Conservation (phyloP, 2,329 filamentous ascomycete species). For the Cytospora piceae region DNA sequence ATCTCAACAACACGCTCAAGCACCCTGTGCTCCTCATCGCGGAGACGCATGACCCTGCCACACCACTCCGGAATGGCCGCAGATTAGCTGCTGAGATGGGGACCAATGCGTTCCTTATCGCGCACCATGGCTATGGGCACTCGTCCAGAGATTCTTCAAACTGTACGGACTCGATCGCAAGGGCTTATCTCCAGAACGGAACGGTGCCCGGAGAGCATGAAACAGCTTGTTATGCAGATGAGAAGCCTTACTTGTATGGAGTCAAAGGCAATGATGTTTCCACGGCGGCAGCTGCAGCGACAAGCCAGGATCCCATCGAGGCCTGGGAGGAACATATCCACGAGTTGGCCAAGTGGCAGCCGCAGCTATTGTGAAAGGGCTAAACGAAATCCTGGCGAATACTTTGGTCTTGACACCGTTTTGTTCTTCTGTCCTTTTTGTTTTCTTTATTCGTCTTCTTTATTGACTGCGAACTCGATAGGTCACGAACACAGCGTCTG, state of each 20-base stretch:
- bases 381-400: neutral
- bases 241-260: slow-evolving; percentile 52
- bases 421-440: neutral
- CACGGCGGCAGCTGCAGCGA: neutral
- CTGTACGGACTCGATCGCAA: slow-evolving; percentile 49
- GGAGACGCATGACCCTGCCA: slow-evolving; percentile 55
- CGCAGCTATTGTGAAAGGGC: slow-evolving; percentile 11
- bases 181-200: slow-evolving; percentile 47
- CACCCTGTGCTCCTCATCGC: slow-evolving; percentile 52
- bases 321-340: slow-evolving; percentile 36
- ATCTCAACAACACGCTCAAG: slow-evolving; percentile 48
- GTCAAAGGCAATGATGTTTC: slow-evolving; percentile 31
- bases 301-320: slow-evolving; percentile 30
- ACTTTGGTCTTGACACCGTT: neutral
- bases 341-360: slow-evolving; percentile 21
- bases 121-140: slow-evolving; percentile 55
- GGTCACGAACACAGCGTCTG: neutral
- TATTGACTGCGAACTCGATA: too few species aligned
- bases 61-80: slow-evolving; percentile 52
- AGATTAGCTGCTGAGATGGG: slow-evolving; percentile 51
- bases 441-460: too few species aligned
- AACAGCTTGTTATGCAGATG: slow-evolving; percentile 51
- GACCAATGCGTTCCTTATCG: slow-evolving; percentile 50
- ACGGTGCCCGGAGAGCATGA: slow-evolving; percentile 46
- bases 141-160: slow-evolving; percentile 48